A percentile compares a stretch with the other conserved stretches of the same genome.
Evolutionary conservation across 306 rosid species (phyloP).

Genomic region (Inga laurina): DNA sequence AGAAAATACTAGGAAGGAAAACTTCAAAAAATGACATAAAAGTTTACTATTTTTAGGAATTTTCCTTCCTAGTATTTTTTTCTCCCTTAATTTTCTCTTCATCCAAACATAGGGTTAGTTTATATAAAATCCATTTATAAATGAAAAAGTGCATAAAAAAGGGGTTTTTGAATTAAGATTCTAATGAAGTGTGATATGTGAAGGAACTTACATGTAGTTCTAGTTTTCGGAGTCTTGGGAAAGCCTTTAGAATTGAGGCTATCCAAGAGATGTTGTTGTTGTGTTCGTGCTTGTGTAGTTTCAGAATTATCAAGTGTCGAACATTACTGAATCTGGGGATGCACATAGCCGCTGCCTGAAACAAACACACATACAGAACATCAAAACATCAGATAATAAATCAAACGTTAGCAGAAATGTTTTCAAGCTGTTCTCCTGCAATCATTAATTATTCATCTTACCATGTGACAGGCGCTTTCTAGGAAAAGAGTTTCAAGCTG

Average conservation of each 20-base stretch:
- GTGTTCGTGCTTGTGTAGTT: slow-evolving; percentile 6
- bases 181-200: not conserved
- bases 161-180: no score
- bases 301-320: slow-evolving; percentile 32
- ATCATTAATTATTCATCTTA: not conserved
- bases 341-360: slow-evolving; percentile 17
- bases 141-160: no score
- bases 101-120: not conserved
- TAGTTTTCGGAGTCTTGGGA: slow-evolving; percentile 35
- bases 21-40: no score
- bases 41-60: no score
- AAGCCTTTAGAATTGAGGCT: slow-evolving; percentile 7
- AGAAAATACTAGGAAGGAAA: no score
- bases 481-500: slow-evolving; percentile 29
- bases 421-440: not conserved
- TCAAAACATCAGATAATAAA: not conserved
- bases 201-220: slow-evolving; percentile 37
- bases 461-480: slow-evolving; percentile 32
- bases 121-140: not conserved
- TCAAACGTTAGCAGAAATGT: not conserved
- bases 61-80: no score
- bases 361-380: not conserved
- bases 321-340: slow-evolving; percentile 26
- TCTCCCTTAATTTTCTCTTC: no score
- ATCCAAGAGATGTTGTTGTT: slow-evolving; percentile 31